Evolutionary conservation across 2,329 filamentous ascomycete genomes (phyloP).

Genomic region (Stemphylium vesicarium): DNA sequence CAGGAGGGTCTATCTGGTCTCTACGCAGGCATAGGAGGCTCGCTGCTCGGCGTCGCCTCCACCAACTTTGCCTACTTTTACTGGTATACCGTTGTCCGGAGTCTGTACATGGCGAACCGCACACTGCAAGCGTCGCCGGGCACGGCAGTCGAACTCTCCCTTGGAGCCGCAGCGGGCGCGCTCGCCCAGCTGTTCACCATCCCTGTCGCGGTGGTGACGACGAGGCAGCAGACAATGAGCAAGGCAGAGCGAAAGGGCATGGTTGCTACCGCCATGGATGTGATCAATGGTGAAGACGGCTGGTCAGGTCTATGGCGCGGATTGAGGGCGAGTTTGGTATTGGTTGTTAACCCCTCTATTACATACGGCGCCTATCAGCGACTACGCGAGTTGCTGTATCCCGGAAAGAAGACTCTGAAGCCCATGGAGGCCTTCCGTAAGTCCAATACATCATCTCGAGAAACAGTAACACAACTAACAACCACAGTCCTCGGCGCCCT

Average conservation of each 20-base stretch:
- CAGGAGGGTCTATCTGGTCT: conserved; percentile 82
- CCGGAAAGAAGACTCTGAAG: conserved; percentile 74
- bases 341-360: conserved; percentile 95
- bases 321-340: conserved; percentile 90
- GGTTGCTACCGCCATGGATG: conserved; percentile 84
- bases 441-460: conserved; percentile 47
- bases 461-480: conserved; percentile 20
- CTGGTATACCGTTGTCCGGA: conserved; percentile 91
- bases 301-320: conserved; percentile 91
- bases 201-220: conserved; percentile 93
- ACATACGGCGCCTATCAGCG: conserved; percentile 97
- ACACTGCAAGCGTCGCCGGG: conserved; percentile 70
- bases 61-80: conserved; percentile 99
- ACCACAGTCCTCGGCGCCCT: conserved; percentile 81
- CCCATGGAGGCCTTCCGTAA: conserved; percentile 90
- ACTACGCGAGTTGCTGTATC: conserved; percentile 77
- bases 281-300: conserved; percentile 89
- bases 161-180: conserved; percentile 88
- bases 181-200: conserved; percentile 96
- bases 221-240: conserved; percentile 89
- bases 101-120: conserved; percentile 71
- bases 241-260: conserved; percentile 86
- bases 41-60: conserved; percentile 88
- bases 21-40: conserved; percentile 86
- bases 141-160: conserved; percentile 79